These are phyloP conservation scores for Aegilops umbellulata DNA, from an alignment of 176 grass and related monocot genomes.

Conservation along the genomic window DNA sequence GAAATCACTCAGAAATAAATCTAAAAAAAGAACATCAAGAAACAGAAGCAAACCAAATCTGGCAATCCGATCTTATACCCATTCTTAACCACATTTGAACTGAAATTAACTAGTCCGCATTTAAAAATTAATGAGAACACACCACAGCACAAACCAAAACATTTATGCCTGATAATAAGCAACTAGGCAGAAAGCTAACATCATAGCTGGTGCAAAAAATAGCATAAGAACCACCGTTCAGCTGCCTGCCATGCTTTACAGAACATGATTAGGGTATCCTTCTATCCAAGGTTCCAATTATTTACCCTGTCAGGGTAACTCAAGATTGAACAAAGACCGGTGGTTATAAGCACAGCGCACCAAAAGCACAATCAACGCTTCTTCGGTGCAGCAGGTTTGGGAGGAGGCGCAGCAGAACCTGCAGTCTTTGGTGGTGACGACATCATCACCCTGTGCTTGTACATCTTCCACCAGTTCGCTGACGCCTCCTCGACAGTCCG, in stretches of 20 bases:
- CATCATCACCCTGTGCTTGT: slow-evolving; percentile 27
- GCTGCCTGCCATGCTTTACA: not conserved
- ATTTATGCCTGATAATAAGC: not conserved
- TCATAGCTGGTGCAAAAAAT: not conserved
- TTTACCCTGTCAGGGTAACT: not conserved
- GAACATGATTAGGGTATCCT: not conserved
- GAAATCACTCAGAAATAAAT: not conserved
- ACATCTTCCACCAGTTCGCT: slow-evolving; percentile 70
- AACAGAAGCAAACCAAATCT: not conserved
- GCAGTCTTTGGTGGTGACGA: not conserved
- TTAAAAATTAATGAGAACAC: not conserved
- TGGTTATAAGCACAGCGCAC: not conserved
- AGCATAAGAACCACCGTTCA: not conserved
- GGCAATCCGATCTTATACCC: not conserved
- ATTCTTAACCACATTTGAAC: not conserved
- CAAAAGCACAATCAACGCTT: not conserved
- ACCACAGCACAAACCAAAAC: not conserved
- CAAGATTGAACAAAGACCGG: not conserved
- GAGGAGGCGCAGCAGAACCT: not conserved
- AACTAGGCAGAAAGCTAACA: not conserved
- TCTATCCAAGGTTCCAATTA: not conserved
- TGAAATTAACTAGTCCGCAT: not conserved
- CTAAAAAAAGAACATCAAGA: not conserved
- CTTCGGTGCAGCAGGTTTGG: not conserved
- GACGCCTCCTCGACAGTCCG: slow-evolving; percentile 76